Percentiles rank a stretch among this genome's conserved stretches.
phyloP scores from a whole-genome alignment of 2,329 filamentous ascomycete species.

The Aspergillus sp. region DNA sequence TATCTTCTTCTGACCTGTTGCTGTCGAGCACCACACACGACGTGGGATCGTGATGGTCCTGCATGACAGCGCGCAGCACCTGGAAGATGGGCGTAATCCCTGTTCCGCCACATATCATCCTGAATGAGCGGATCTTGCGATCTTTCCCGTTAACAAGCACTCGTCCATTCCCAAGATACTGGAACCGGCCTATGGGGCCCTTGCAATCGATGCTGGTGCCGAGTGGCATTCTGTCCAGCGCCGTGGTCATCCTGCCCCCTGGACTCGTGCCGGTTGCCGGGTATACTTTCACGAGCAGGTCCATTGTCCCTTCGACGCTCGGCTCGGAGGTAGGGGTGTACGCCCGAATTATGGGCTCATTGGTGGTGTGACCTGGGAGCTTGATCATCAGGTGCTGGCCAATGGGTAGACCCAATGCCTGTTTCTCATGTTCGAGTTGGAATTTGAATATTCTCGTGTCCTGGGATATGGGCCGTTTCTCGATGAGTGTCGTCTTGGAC shows the following conservation, averaged over 20 bases:
- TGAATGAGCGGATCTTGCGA: constrained; percentile 55
- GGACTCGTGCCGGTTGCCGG: constrained; percentile 46
- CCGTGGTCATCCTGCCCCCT: constrained; percentile 74
- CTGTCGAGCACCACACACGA: constrained; percentile 66
- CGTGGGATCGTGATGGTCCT: constrained; percentile 54
- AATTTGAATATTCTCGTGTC: constrained; percentile 79
- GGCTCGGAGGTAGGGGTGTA: constrained; percentile 75
- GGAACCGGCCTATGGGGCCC: constrained; percentile 77
- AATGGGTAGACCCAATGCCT: constrained; percentile 65
- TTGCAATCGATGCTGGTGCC: constrained; percentile 75
- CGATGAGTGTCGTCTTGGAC: constrained; percentile 61
- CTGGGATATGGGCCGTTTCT: constrained; percentile 60
- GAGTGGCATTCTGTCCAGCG: constrained; percentile 61
- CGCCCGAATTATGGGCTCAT: constrained; percentile 67
- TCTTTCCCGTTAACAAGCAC: constrained; percentile 52
- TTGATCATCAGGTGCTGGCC: constrained; percentile 85
- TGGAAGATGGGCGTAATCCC: constrained; percentile 90
- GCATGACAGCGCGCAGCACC: constrained; percentile 64
- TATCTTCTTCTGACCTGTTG: constrained; percentile 68
- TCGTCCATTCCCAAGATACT: constrained; percentile 60
- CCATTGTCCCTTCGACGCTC: constrained; percentile 52
- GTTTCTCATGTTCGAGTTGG: constrained; percentile 60
- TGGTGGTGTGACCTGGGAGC: constrained; percentile 58
- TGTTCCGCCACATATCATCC: constrained; percentile 83
- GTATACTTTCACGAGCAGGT: constrained; percentile 79